Evolutionary conservation across 2,329 filamentous ascomycete genomes (phyloP).

Genomic region (Exophiala sideris): DNA sequence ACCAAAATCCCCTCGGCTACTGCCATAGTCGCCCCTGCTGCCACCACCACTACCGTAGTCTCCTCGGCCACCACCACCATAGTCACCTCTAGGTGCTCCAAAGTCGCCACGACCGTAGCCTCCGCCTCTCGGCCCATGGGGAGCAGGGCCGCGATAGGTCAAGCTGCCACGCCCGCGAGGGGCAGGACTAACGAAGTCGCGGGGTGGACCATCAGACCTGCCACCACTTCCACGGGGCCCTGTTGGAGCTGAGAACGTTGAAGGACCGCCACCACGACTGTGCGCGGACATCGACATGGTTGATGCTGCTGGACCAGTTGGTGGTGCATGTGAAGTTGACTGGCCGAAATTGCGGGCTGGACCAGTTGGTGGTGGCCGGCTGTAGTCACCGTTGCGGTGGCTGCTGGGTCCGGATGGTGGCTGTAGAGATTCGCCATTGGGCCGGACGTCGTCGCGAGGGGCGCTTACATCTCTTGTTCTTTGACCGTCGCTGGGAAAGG

Average conservation of each 20-base stretch:
- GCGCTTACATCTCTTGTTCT: constrained; percentile 7
- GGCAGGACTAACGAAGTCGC: constrained; percentile 34
- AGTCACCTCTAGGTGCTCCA: constrained; percentile 4
- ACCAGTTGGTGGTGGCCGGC: constrained; percentile 30
- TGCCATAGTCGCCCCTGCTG: constrained; percentile 6
- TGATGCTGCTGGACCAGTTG: constrained; percentile 39
- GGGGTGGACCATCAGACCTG: constrained; percentile 30
- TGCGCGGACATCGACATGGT: constrained; percentile 36
- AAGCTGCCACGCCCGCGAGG: constrained; percentile 29
- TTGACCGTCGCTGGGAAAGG: constrained; percentile 1
- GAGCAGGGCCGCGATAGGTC: constrained; percentile 33
- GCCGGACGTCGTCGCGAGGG: constrained; percentile 24
- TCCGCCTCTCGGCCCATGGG: constrained; percentile 34
- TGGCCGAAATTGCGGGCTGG: constrained; percentile 33
- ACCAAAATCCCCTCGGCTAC: constrained; percentile 8
- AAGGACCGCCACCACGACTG: constrained; percentile 39
- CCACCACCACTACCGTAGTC: neutral
- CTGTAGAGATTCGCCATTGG: constrained; percentile 24
- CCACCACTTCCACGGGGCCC: constrained; percentile 43
- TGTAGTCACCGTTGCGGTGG: constrained; percentile 27
- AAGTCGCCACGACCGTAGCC: constrained; percentile 20
- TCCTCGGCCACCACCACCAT: neutral
- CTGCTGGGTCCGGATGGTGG: constrained; percentile 24
- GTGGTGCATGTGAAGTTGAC: constrained; percentile 30
- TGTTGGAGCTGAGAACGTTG: constrained; percentile 46